Base-by-base conservation (phyloP, 2,329 filamentous ascomycete genomes). In the Fusarium siculi region DNA sequence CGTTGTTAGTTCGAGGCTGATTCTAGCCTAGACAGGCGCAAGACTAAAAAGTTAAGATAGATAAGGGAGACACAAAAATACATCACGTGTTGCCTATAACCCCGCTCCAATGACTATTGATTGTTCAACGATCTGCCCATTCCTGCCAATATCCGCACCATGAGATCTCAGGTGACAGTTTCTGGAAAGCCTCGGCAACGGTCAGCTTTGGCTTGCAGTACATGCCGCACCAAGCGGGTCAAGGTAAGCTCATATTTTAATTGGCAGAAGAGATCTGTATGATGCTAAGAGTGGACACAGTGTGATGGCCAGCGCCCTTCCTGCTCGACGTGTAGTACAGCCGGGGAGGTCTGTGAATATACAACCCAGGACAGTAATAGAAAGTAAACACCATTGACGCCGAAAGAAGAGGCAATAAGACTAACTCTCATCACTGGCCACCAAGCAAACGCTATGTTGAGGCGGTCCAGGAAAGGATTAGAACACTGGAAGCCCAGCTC, bases 401-500 rank as follows among this genome's bases (percentile, higher is more conserved):
- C 25, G 25, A 28, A 7, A 28, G 25, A 28, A 28, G 4, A n/a
- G 10, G 4, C 2, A 0, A 18, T 11, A 19, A 23, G 3, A 4
- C 30, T 56, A 4, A 44, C 11, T 34, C 4, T 15, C 1, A 21
- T 36, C 2, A 9, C 5, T 58, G 60, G 6, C 60, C 60, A 1
- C 60, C 53, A 12, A 63, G 60, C n/a, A 63, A 58, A 9, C 34
- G 40, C 11, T 63, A 49, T 19, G 53, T 63, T 1, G 42, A 63
- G 12, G 60, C 60, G 4, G 53, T 63, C 0, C 42, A 63, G 10
- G 53, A 57, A 5, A 23, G 53, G 11, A 63, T 63, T 2, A 63
- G 19, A 28, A 23, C n/a, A 4, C 16, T 63, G 0, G 42, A 63
- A 9, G 36, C n/a, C 1, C 36, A 49, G 12, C 10, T 63, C 1